Conservation (phyloP, 2,329 filamentous ascomycete genomes). For the Diaporthe vaccinii region DNA sequence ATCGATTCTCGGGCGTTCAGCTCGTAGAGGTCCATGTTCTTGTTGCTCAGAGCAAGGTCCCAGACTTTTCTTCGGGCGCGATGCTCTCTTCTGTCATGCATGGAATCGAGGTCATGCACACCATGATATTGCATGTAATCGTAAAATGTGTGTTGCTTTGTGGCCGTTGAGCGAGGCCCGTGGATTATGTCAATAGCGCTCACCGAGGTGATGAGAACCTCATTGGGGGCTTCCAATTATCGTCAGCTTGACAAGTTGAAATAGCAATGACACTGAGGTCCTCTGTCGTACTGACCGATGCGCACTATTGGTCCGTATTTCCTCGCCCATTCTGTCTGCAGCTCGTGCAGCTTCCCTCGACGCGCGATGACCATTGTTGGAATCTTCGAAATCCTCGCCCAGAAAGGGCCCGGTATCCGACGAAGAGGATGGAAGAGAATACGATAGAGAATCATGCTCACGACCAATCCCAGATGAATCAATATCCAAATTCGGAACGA, state of each 20-base stretch:
- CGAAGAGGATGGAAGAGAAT: background rate
- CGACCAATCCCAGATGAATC: background rate
- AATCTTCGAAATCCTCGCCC: slow-evolving; percentile 1
- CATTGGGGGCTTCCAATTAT: background rate
- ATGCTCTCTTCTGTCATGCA: background rate
- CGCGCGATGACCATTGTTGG: background rate
- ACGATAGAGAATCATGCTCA: background rate
- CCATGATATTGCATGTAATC: background rate
- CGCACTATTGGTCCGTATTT: background rate
- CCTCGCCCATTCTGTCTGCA: background rate
- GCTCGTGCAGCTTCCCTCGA: background rate
- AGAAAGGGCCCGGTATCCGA: background rate
- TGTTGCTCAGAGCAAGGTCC: background rate
- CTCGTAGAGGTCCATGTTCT: background rate
- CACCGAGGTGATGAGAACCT: background rate
- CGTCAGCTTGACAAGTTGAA: background rate
- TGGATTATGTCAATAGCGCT: background rate
- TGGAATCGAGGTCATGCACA: background rate
- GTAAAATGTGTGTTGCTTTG: background rate
- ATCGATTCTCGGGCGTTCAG: background rate
- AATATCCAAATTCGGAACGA: background rate
- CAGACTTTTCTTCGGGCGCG: background rate
- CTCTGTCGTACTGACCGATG: background rate
- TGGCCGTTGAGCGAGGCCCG: background rate
- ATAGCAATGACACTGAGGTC: no score